These are phyloP conservation scores for Corylus heterophylla DNA, from an alignment of 306 rosid species.

Conservation along the genomic window DNA sequence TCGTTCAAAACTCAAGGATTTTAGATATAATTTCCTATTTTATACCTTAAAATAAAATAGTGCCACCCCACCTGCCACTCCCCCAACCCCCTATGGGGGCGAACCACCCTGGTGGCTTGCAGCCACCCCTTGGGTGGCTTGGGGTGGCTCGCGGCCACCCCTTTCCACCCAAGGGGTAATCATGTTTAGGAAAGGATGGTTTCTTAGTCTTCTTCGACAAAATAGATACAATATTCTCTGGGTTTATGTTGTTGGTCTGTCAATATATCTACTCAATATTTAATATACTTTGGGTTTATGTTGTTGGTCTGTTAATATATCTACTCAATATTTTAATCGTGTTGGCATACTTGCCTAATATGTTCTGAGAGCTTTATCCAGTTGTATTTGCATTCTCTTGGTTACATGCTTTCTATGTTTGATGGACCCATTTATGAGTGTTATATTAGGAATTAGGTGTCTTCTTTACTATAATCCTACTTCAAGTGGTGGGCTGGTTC, in stretches of 20 bases:
- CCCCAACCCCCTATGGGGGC: too few relatives aligned
- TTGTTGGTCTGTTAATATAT: too few relatives aligned
- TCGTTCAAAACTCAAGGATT: too few relatives aligned
- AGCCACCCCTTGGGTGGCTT: too few relatives aligned
- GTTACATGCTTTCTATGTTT: not conserved
- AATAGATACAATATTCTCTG: not conserved
- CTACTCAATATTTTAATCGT: not conserved
- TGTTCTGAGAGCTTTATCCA: constrained; percentile 1
- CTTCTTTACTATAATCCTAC: not conserved
- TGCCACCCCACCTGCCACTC: too few relatives aligned
- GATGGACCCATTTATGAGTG: not conserved
- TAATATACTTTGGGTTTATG: too few relatives aligned
- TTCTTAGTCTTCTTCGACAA: not conserved
- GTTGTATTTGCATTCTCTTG: not conserved
- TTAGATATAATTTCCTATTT: too few relatives aligned
- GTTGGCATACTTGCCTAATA: not conserved
- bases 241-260: not conserved
- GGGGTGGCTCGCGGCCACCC: too few relatives aligned
- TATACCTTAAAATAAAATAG: too few relatives aligned
- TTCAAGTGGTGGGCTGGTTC: not conserved
- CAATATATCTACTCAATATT: too few relatives aligned
- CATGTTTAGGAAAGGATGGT: not conserved
- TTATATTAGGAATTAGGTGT: not conserved
- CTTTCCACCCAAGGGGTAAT: too few relatives aligned
- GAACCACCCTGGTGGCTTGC: too few relatives aligned